phyloP scores from a whole-genome alignment of 768 basidiomycete genomes.

The Boletus vinaceobasis region DNA sequence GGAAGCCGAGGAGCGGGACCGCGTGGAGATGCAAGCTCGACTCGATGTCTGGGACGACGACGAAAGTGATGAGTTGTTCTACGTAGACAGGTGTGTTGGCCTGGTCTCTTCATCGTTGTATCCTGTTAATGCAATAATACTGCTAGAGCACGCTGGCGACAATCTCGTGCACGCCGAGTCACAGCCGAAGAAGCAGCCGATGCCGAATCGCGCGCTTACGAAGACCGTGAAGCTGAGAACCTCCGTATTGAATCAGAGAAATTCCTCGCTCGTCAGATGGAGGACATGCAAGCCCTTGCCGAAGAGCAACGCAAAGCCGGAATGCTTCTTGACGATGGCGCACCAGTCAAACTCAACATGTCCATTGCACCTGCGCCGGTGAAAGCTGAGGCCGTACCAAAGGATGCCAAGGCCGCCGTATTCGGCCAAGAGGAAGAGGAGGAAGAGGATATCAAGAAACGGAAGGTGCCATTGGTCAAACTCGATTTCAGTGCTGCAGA shows the following conservation, averaged over 20 bases:
- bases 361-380: conserved; percentile 52
- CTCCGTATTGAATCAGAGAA: conserved; percentile 88
- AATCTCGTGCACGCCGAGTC: conserved; percentile 65
- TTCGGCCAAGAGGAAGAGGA: conserved; percentile 87
- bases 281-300: conserved; percentile 89
- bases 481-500: conserved; percentile 87
- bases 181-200: conserved; percentile 81
- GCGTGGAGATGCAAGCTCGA: conserved; percentile 71
- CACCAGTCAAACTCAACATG: conserved; percentile 83
- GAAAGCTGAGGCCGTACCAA: conserved; percentile 43
- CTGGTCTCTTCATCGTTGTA: not conserved
- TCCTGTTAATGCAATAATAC: not conserved
- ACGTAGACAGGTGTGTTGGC: conserved; percentile 73
- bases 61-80: conserved; percentile 89
- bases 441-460: conserved; percentile 72
- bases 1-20: conserved; percentile 78
- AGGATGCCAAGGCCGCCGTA: conserved; percentile 54
- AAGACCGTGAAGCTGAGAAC: conserved; percentile 84
- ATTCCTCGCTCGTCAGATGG: conserved; percentile 92
- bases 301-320: conserved; percentile 91
- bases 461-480: conserved; percentile 83
- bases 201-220: conserved; percentile 73
- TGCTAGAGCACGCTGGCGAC: conserved; percentile 79
- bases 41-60: conserved; percentile 93
- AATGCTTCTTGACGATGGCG: conserved; percentile 86